Conservation (phyloP, 257 asterid species). For the Solanum bukasovii region DNA sequence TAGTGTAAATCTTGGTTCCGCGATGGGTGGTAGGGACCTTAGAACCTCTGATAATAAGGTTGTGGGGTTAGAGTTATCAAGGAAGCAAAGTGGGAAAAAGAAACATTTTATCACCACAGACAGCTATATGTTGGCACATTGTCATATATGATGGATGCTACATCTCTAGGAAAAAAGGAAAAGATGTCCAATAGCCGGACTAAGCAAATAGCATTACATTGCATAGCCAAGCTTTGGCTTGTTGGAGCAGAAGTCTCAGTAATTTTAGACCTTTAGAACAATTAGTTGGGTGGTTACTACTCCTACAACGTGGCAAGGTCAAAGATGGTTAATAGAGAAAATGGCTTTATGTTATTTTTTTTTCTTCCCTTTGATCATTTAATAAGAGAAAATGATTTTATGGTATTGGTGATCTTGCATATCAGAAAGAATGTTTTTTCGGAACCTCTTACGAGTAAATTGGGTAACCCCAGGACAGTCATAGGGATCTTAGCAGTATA, state of each 20-base stretch:
- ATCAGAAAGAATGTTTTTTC: neutral
- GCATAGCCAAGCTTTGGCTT: neutral
- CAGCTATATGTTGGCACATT: neutral
- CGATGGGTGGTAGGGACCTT: neutral
- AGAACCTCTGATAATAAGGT: neutral
- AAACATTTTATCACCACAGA: neutral
- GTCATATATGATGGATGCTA: neutral
- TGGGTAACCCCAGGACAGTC: neutral
- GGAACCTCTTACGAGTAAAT: neutral
- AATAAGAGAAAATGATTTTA: neutral
- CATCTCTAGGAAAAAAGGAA: neutral
- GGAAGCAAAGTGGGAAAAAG: neutral
- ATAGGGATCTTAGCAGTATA: neutral
- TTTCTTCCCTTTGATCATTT: neutral
- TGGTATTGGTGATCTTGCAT: neutral
- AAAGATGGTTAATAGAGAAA: neutral
- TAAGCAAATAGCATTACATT: neutral
- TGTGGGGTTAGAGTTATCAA: neutral
- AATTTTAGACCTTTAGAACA: neutral
- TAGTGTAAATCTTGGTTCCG: neutral
- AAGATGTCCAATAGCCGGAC: neutral
- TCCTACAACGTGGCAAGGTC: neutral
- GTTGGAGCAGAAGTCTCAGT: neutral
- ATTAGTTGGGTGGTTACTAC: neutral
- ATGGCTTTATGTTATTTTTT: neutral